Base-by-base conservation (phyloP, 2,329 filamentous ascomycete species). In the Escovopsis weberi region DNA sequence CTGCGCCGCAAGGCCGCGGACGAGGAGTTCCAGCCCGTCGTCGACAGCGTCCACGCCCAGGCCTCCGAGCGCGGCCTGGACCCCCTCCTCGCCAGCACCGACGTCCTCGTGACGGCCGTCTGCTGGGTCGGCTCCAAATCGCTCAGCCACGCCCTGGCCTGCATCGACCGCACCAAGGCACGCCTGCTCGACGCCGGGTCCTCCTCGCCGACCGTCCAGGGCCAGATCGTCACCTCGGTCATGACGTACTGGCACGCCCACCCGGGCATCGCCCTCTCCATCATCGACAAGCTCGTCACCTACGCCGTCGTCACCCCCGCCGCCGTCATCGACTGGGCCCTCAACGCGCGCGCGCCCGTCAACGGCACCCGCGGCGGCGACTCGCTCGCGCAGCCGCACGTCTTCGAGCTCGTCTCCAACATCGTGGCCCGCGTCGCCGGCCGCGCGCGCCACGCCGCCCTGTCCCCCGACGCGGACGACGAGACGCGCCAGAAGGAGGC, bases 241-340 rank as follows among this genome's bases (percentile, higher is more conserved):
- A 85, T 95, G 68, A 72, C 80, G 35, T 98, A 95, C 67, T 98
- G 91, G 91, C 75, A 76, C 38, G 81, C 89, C 30, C 89, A 98
- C 54, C 87, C 89, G 0, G 91, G 91, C 46, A 81, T 93, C 37
- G 91, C 87, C 3, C 77, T 96, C 51, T 85, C 84, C 52, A 94
- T 98, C 53, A 75, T 96, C 45, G 89, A 96, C 68, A 96, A 96
- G 63, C 74, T 98, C 5, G 80, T 98, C 52, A 98, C 96, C 65
- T 98, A 95, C 66, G 88, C 85, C 12, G 94, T 98, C 53, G 72
- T 98, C 33, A 87, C 82, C 8, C 91, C 91, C 0, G 69, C 79
- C 44, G 81, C 80, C 12, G 87, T 98, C 26, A 74, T 95, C 39
- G 80, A 94, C 55, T 98, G 91, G 91, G 85, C 85, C 1, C 70